phyloP scores from a whole-genome alignment of 352 stramenopile species.

The Phytopythium delawarense region DNA sequence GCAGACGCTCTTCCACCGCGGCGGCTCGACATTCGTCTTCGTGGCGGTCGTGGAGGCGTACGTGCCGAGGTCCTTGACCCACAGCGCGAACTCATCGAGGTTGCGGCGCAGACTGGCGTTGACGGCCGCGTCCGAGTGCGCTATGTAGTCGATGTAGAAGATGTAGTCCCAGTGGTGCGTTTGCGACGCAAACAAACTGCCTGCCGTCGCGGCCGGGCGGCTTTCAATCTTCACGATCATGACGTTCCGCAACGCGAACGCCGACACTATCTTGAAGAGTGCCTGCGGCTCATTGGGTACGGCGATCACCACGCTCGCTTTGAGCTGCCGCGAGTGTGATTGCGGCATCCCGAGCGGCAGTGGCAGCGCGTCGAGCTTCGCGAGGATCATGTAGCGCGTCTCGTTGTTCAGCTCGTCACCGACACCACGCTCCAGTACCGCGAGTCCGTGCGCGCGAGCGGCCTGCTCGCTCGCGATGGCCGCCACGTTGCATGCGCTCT shows the following conservation, averaged over 20 bases:
- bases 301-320: constrained; percentile 65
- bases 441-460: constrained; percentile 42
- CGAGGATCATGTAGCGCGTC: constrained; percentile 72
- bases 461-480: constrained; percentile 67
- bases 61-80: constrained; percentile 71
- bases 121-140: constrained; percentile 35
- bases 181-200: constrained; percentile 53
- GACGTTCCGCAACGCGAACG: constrained; percentile 68
- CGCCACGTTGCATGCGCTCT: constrained; percentile 38
- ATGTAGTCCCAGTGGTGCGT: constrained; percentile 81
- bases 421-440: constrained; percentile 50
- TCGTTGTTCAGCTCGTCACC: constrained; percentile 68
- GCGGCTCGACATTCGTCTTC: constrained; percentile 61
- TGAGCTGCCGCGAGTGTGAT: constrained; percentile 27
- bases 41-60: constrained; percentile 51
- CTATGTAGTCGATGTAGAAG: constrained; percentile 77
- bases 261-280: constrained; percentile 76
- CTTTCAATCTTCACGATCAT: constrained; percentile 85
- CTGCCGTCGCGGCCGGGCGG: constrained; percentile 57
- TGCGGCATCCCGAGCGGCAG: constrained; percentile 26
- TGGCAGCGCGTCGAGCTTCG: constrained; percentile 34
- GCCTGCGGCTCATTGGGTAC: constrained; percentile 67
- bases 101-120: constrained; percentile 53
- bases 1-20: constrained; percentile 61
- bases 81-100: constrained; percentile 71